Evolutionary conservation across 306 rosid species (phyloP).

Genomic region (Morella rubra): DNA sequence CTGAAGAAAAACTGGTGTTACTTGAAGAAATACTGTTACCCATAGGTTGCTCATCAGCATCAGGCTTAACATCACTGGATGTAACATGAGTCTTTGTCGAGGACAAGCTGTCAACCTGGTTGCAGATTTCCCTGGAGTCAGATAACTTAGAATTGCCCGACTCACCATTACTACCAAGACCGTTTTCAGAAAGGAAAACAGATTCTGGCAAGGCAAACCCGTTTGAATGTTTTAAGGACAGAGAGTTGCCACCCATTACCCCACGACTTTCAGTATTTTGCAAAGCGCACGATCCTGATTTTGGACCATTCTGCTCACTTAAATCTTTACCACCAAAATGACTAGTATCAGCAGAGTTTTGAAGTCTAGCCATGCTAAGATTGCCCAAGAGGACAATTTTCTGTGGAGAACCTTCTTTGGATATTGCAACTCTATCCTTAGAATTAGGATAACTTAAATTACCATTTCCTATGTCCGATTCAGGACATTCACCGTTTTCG

Average conservation of each 20-base stretch:
- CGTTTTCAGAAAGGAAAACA: constrained; percentile 29
- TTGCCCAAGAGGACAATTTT: constrained; percentile 7
- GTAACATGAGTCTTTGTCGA: constrained; percentile 27
- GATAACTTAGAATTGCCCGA: constrained; percentile 28
- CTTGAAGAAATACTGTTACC: constrained; percentile 35
- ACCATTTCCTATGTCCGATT: constrained; percentile 44
- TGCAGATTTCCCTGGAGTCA: constrained; percentile 27
- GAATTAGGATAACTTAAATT: constrained; percentile 27
- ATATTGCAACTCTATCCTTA: constrained; percentile 33
- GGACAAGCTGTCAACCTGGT: constrained; percentile 20
- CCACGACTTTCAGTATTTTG: constrained; percentile 25
- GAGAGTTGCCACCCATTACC: constrained; percentile 26
- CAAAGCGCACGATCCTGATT: constrained; percentile 27
- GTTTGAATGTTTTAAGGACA: constrained; percentile 31
- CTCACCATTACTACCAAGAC: constrained; percentile 28
- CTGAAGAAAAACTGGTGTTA: constrained; percentile 27
- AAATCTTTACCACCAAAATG: constrained; percentile 29
- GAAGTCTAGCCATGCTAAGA: constrained; percentile 34
- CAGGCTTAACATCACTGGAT: constrained; percentile 29
- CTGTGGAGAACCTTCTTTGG: constrained; percentile 32
- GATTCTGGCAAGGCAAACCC: constrained; percentile 32
- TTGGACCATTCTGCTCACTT: constrained; percentile 42
- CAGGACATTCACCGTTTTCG: constrained; percentile 32
- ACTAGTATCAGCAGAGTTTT: constrained; percentile 26
- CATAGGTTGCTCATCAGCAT: constrained; percentile 19